These are phyloP conservation scores for Fusarium sp. DNA, from an alignment of 2,329 filamentous ascomycete genomes.

Conservation along the genomic window DNA sequence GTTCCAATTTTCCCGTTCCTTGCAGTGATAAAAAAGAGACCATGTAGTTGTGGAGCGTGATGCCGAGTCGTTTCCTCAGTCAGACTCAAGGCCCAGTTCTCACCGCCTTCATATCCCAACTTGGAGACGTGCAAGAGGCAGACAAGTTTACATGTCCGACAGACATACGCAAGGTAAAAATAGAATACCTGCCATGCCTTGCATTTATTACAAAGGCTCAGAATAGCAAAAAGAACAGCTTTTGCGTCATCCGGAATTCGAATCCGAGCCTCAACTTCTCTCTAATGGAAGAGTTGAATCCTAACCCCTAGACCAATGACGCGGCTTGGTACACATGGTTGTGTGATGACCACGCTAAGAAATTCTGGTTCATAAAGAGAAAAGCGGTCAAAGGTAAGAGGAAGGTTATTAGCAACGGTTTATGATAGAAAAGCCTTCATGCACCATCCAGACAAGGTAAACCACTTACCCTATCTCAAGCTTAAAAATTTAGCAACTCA, in stretches of 20 bases:
- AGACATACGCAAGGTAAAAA: not conserved
- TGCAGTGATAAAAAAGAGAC: not conserved
- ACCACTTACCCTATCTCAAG: not conserved
- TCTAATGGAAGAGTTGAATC: slow-evolving; percentile 28
- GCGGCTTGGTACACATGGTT: not conserved
- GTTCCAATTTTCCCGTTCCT: not conserved
- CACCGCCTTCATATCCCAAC: not conserved
- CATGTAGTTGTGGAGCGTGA: not conserved
- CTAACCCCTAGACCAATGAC: slow-evolving; percentile 29
- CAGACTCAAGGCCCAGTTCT: not conserved
- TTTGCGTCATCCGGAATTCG: slow-evolving; percentile 28
- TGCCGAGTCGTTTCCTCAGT: not conserved
- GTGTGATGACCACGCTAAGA: not conserved
- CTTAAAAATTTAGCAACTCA: not conserved
- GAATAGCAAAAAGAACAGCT: not conserved
- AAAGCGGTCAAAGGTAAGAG: not conserved
- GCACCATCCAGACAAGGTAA: not conserved
- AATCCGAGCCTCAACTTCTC: slow-evolving; percentile 32
- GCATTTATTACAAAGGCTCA: not conserved
- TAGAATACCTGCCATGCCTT: not conserved
- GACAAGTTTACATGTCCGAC: not conserved
- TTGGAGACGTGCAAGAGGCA: not conserved
- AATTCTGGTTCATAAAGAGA: not conserved
- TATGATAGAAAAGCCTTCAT: not conserved
- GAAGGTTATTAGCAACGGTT: not conserved